These are phyloP conservation scores for Talaromyces proteolyticus DNA, from an alignment of 495 filamentous ascomycete species.

Conservation along the genomic window DNA sequence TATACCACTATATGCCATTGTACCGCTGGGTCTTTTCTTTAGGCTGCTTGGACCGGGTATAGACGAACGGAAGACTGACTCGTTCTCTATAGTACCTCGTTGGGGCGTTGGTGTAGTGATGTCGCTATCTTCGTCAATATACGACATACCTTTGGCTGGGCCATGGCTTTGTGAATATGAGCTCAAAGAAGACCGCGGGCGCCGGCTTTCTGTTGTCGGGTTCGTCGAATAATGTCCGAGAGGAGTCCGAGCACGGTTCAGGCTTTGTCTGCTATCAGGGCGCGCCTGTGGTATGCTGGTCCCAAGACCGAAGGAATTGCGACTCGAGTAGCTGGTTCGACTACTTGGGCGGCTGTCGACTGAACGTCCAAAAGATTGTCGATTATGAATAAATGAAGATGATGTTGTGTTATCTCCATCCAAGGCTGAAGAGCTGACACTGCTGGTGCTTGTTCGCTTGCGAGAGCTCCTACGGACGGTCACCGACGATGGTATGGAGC, in stretches of 20 bases:
- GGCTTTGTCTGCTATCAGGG: slow-evolving; percentile 67
- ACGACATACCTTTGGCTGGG: slow-evolving; percentile 30
- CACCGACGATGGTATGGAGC: slow-evolving; percentile 63
- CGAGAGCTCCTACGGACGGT: slow-evolving; percentile 70
- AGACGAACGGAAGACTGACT: slow-evolving; percentile 27
- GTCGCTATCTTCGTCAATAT: slow-evolving; percentile 39
- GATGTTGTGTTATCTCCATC: slow-evolving; percentile 36
- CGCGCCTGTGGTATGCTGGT: slow-evolving; percentile 21
- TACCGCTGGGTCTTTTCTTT: slow-evolving; percentile 48
- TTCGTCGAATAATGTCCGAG: slow-evolving; percentile 43
- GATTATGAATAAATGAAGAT: slow-evolving; percentile 38
- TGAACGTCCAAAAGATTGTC: slow-evolving; percentile 45
- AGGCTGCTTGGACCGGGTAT: slow-evolving; percentile 26
- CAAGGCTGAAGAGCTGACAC: slow-evolving; percentile 47
- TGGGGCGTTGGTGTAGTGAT: slow-evolving; percentile 29
- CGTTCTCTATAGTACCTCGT: slow-evolving; percentile 15
- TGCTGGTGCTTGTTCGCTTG: slow-evolving; percentile 59
- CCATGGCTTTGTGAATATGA: slow-evolving; percentile 23
- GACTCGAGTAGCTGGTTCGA: slow-evolving; percentile 37
- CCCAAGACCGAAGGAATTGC: slow-evolving; percentile 36
- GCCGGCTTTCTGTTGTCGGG: slow-evolving; percentile 37
- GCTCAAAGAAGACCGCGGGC: slow-evolving; percentile 42
- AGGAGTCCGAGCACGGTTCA: slow-evolving; percentile 60
- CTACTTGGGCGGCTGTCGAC: slow-evolving; percentile 44
- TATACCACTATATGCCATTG: slow-evolving; percentile 39